phyloP scores from a whole-genome alignment of 257 asterid species.

The Penstemon eatonii region DNA sequence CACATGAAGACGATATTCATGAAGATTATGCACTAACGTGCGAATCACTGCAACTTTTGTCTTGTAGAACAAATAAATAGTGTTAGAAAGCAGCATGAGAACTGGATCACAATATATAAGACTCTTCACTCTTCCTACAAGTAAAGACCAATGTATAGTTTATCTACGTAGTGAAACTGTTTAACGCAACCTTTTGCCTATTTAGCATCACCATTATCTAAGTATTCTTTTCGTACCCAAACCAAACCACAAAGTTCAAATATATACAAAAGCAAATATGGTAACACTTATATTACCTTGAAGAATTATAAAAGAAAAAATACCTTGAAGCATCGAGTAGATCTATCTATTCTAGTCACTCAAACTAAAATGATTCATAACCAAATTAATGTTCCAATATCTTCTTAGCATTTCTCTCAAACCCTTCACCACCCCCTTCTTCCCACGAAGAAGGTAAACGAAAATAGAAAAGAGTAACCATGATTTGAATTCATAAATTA shows the following conservation, averaged over 20 bases:
- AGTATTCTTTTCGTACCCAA: neutral
- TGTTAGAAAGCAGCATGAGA: neutral
- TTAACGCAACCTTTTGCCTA: constrained; percentile 5
- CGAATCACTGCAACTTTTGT: constrained; percentile 2
- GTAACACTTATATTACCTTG: neutral
- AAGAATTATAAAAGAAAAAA: too few relatives aligned
- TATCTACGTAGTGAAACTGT: neutral
- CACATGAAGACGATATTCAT: constrained; percentile 14
- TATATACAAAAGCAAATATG: neutral
- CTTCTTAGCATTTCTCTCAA: neutral
- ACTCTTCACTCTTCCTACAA: constrained; percentile 3
- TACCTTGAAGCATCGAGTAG: neutral
- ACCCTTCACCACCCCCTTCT: neutral
- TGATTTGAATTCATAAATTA: neutral
- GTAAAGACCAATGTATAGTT: neutral
- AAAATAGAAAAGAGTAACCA: neutral
- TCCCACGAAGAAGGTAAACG: neutral
- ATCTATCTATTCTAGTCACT: neutral
- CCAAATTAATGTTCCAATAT: constrained; percentile 3
- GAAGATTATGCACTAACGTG: constrained; percentile 1
- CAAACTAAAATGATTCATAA: constrained; percentile 9
- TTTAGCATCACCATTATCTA: constrained; percentile 3
- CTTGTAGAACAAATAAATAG: neutral
- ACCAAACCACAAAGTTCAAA: neutral
- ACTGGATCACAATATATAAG: neutral